Evolutionary conservation across 2,329 filamentous ascomycete species (phyloP), one percentile per base, ranked within the genome.

Genomic region (Pseudocercospora crystallina): DNA sequence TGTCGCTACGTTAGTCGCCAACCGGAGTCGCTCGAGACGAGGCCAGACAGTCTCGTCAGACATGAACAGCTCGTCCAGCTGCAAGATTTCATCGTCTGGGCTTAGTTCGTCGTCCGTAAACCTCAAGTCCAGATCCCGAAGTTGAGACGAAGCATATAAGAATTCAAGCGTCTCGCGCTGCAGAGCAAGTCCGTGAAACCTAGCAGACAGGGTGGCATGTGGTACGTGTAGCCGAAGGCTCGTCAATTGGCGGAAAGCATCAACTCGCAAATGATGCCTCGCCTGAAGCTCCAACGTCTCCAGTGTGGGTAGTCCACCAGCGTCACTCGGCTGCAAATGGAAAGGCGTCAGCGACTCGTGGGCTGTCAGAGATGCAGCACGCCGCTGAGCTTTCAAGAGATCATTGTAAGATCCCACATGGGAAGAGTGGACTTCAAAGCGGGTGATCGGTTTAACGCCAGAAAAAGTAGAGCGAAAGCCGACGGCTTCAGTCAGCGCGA

Each of bases 1-100:
- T 14, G 57, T 51, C 8, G 54, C 56, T 11, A 55, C 39, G 20
- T 52, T 58, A 8, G 57, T 51, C 12, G 49, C 48, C 8, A 64
- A 31, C 2, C 33, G 33, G 20, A 54, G 45, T 35, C 59, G 30
- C 12, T 53, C 35, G 8, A 61, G 48, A 8, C 46, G 31, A 29
- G 54, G 55, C 45, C 51, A 57, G 29, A 62, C 41, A 9, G 57
- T 35, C 2, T 54, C 45, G 12, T 49, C 43, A 5, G 47, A 44
- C 12, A 32, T 14, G 35, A 56, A 56, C 2, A 55, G 40, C 9
- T 15, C 34, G 35, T 57, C 48, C 7, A 54, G 38, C 42, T 50
- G 47, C 10, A 47, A 36, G 8, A 48, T 29, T 29, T 53, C 54
- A 26, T 55, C 49, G 35, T 53, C 55, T 15, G 52, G 51, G 20